Evolutionary conservation across 1,139 yeast species (phyloP).

Genomic region (Entelexis sorbosivorans): DNA sequence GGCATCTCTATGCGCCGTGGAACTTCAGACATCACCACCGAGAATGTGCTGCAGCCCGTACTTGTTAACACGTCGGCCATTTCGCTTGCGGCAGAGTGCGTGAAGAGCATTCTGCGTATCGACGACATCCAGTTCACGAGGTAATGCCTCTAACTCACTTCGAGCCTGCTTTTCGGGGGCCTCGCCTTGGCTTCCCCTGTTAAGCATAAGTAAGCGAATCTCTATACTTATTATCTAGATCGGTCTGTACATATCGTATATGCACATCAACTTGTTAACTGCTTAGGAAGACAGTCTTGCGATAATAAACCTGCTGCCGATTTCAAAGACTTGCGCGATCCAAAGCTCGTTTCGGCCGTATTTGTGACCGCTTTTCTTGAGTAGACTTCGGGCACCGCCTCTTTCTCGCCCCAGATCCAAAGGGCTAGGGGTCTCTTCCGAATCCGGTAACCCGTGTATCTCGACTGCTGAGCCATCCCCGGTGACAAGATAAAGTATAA

Average conservation of each 20-base stretch:
- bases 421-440: background rate
- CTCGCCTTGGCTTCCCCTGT: background rate
- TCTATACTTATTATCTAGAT: background rate
- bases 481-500: too few species aligned
- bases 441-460: background rate
- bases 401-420: background rate
- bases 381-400: background rate
- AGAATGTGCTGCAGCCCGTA: constrained; percentile 93
- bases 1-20: constrained; percentile 93
- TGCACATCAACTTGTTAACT: background rate
- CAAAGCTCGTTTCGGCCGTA: too few species aligned
- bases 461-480: too few species aligned
- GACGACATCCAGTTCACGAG: constrained; percentile 87
- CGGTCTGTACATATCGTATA: background rate
- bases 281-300: too few species aligned
- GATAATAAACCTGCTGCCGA: too few species aligned
- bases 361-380: too few species aligned
- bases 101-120: constrained; percentile 86
- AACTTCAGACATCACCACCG: constrained; percentile 85
- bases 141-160: constrained; percentile 33
- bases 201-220: background rate
- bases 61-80: constrained; percentile 89
- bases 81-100: constrained; percentile 90
- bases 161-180: background rate
- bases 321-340: too few species aligned